Base-by-base conservation (phyloP, 192 early-diverging fungal species). In the Linnemannia zychae region DNA sequence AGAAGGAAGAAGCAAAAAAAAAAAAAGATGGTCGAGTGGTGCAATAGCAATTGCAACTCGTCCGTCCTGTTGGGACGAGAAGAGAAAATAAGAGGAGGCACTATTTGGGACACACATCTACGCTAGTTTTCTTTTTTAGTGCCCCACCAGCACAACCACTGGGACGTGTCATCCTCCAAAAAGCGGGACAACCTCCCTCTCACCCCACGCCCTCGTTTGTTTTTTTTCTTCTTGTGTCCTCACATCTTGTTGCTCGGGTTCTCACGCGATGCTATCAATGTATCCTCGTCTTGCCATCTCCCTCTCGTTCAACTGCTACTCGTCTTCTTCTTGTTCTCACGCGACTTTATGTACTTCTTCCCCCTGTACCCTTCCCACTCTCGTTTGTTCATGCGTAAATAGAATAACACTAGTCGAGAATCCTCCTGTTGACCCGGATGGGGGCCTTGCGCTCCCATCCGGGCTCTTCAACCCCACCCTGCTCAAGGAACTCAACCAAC, bases 361-460 rank as follows among this genome's bases (percentile, higher is more conserved):
- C 13, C 24, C 24, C 28, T 63, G 28, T 63, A 69, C 16, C 67
- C 67, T 69, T 40, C 72, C 1, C 44, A 0, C 36, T 24, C 68
- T 20, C 74, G n/a, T n/a, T 4, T n/a, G 50, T 47, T 16, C 28
- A 66, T 71, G 37, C 44, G 40, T 44, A 31, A 31, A 38, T 78
- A 84, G 82, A 84, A 78, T 84, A 71, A 84, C 82, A 37, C 67
- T 84, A 75, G 77, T 73, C 72, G 82, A 84, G 77, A 84, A 76
- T 76, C 74, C 82, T 36, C 82, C 82, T 79, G 76, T 75, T 78
- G 82, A 84, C 57, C 76, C 76, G 67, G 82, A 84, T 77, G 82
- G 82, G 82, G 75, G 82, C 67, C 72, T 75, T 40, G 33, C 72
- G 72, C 82, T 77, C 76, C 72, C 76, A 76, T 48, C 36, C 18